These are phyloP conservation scores for Leptographium galeiforme DNA, from an alignment of 2,329 filamentous ascomycete species.

Conservation along the genomic window DNA sequence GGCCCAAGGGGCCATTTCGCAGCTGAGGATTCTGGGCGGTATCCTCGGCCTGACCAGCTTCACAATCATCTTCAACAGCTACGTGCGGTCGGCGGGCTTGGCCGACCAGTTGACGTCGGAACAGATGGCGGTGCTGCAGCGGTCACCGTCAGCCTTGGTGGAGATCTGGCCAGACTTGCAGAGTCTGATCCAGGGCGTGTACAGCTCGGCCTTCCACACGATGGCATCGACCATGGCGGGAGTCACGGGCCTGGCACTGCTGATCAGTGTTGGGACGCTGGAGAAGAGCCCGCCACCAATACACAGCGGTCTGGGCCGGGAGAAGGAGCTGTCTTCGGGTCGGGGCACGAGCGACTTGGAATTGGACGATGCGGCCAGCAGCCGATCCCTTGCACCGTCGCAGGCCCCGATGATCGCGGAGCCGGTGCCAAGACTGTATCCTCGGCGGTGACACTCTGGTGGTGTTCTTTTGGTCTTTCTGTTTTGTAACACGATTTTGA, in stretches of 20 bases:
- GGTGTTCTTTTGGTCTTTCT: too few species aligned
- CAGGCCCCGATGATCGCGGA: neutral
- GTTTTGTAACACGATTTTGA: too few species aligned
- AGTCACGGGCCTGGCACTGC: slow-evolving; percentile 7
- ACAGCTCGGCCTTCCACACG: slow-evolving; percentile 10
- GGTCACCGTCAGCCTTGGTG: slow-evolving; percentile 12
- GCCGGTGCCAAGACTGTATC: slow-evolving; percentile 3
- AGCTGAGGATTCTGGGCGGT: slow-evolving; percentile 46
- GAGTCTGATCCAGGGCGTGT: slow-evolving; percentile 7
- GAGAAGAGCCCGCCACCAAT: slow-evolving; percentile 12
- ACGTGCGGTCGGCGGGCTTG: slow-evolving; percentile 17
- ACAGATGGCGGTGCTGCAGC: slow-evolving; percentile 11
- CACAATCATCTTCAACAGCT: slow-evolving; percentile 42
- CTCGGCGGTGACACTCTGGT: neutral
- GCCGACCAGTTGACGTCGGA: slow-evolving; percentile 3
- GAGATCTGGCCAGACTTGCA: slow-evolving; percentile 11
- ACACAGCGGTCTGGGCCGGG: slow-evolving; percentile 7
- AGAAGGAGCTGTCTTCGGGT: neutral
- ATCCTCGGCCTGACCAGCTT: slow-evolving; percentile 44
- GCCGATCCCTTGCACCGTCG: slow-evolving; percentile 5
- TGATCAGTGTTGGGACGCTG: slow-evolving; percentile 11
- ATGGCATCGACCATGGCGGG: slow-evolving; percentile 10
- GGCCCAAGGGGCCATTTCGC: slow-evolving; percentile 45
- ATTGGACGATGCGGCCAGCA: slow-evolving; percentile 9
- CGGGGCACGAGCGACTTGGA: slow-evolving; percentile 6